These are phyloP conservation scores for Deakozyma indianensis DNA, from an alignment of 805 yeast genomes.

Conservation along the genomic window DNA sequence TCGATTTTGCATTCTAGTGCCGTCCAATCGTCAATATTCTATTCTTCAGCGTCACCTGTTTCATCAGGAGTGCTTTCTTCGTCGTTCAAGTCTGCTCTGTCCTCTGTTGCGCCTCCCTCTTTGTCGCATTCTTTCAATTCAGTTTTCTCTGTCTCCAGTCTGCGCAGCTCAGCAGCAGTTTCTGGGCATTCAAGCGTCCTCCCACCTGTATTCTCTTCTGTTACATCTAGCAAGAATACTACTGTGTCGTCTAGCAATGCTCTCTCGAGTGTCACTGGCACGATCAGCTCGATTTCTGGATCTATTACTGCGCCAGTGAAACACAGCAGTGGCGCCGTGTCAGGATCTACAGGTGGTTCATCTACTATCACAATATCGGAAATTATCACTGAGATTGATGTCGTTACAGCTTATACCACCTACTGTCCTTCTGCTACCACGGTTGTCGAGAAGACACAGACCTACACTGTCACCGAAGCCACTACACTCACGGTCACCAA, in stretches of 20 bases:
- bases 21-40: background rate
- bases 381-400: background rate
- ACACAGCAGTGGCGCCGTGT: no score
- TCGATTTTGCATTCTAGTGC: background rate
- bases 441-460: conserved; percentile 10
- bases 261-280: no score
- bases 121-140: no score
- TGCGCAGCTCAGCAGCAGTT: no score
- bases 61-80: background rate
- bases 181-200: no score
- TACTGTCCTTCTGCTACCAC: conserved; percentile 16
- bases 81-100: background rate
- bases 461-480: conserved; percentile 13
- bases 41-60: background rate
- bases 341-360: no score
- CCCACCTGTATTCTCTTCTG: no score
- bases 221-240: no score
- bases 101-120: background rate
- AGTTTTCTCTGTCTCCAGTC: no score
- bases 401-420: conserved; percentile 14
- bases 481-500: conserved; percentile 8
- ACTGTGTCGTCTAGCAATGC: no score
- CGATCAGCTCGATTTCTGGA: no score
- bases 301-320: no score
- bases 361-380: background rate